phyloP scores from a whole-genome alignment of 305 asterid species.

The Fraxinus dipetala region DNA sequence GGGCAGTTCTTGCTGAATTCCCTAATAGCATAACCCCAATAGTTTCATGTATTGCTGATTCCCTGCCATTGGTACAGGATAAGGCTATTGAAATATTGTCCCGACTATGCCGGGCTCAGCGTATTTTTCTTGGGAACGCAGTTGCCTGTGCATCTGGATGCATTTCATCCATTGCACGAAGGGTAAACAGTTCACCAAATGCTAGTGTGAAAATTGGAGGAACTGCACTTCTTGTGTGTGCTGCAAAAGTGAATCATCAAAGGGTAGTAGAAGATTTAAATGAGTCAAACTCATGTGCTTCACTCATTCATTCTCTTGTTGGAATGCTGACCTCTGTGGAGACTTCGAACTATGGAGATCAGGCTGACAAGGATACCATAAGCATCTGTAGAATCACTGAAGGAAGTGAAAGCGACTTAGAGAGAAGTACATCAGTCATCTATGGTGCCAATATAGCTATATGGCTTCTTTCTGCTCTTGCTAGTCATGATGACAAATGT shows the following conservation, averaged over 20 bases:
- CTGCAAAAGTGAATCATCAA: slow-evolving; percentile 74
- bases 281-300: slow-evolving; percentile 52
- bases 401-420: slow-evolving; percentile 35
- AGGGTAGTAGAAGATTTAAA: slow-evolving; percentile 73
- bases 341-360: slow-evolving; percentile 49
- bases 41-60: slow-evolving; percentile 78
- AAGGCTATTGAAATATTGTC: slow-evolving; percentile 84
- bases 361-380: slow-evolving; percentile 48
- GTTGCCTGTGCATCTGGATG: slow-evolving; percentile 72
- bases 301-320: slow-evolving; percentile 79
- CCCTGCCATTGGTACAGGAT: slow-evolving; percentile 78
- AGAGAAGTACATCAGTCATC: slow-evolving; percentile 65
- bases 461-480: slow-evolving; percentile 92
- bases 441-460: slow-evolving; percentile 70
- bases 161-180: slow-evolving; percentile 65
- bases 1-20: slow-evolving; percentile 85
- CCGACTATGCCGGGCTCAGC: slow-evolving; percentile 68
- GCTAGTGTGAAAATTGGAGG: slow-evolving; percentile 80
- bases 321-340: slow-evolving; percentile 61
- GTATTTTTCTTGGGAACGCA: slow-evolving; percentile 64
- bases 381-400: slow-evolving; percentile 59
- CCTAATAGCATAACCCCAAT: slow-evolving; percentile 77
- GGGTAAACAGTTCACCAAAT: slow-evolving; percentile 66
- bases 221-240: slow-evolving; percentile 84
- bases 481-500: slow-evolving; percentile 67